Evolutionary conservation across 148 eudicot species (phyloP).

Genomic region (Rhododendron vialii): DNA sequence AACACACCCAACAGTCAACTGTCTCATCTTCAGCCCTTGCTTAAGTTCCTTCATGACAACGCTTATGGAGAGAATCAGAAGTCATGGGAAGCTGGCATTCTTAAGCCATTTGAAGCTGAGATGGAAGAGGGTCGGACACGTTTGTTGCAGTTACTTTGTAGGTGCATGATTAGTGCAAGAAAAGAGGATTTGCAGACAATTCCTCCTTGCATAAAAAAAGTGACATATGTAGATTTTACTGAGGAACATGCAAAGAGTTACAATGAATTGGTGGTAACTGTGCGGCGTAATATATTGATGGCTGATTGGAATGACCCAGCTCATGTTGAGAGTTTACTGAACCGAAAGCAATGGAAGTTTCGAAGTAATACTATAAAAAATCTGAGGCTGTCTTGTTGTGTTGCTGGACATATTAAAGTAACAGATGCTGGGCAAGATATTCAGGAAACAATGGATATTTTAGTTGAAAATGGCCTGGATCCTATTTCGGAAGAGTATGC

Average conservation of each 20-base stretch:
- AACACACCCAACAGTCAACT: slow-evolving; percentile 88
- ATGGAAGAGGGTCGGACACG: slow-evolving; percentile 89
- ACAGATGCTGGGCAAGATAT: slow-evolving; percentile 81
- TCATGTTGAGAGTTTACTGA: slow-evolving; percentile 93
- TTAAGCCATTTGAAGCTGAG: slow-evolving; percentile 85
- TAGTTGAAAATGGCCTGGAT: slow-evolving; percentile 66
- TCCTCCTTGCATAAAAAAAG: slow-evolving; percentile 86
- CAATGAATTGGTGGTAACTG: slow-evolving; percentile 87
- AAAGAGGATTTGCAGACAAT: slow-evolving; percentile 76
- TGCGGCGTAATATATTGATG: slow-evolving; percentile 83
- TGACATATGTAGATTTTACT: slow-evolving; percentile 56
- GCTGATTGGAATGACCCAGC: slow-evolving; percentile 99
- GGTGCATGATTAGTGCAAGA: slow-evolving; percentile 97
- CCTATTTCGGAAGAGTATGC: slow-evolving; percentile 63
- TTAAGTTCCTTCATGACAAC: slow-evolving; percentile 85
- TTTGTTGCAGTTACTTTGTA: slow-evolving; percentile 65
- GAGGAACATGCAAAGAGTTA: slow-evolving; percentile 82
- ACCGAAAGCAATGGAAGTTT: slow-evolving; percentile 89
- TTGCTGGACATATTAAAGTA: slow-evolving; percentile 90
- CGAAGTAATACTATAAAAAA: slow-evolving; percentile 66
- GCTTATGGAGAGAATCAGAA: slow-evolving; percentile 73
- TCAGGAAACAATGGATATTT: slow-evolving; percentile 92
- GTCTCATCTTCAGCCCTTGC: slow-evolving; percentile 83
- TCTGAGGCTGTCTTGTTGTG: slow-evolving; percentile 91
- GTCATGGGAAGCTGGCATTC: slow-evolving; percentile 81